Percentiles rank a stretch among this genome's conserved stretches.
These are phyloP conservation scores for Hypoxylon rickii DNA, from an alignment of 495 filamentous ascomycete species.

Conservation along the genomic window DNA sequence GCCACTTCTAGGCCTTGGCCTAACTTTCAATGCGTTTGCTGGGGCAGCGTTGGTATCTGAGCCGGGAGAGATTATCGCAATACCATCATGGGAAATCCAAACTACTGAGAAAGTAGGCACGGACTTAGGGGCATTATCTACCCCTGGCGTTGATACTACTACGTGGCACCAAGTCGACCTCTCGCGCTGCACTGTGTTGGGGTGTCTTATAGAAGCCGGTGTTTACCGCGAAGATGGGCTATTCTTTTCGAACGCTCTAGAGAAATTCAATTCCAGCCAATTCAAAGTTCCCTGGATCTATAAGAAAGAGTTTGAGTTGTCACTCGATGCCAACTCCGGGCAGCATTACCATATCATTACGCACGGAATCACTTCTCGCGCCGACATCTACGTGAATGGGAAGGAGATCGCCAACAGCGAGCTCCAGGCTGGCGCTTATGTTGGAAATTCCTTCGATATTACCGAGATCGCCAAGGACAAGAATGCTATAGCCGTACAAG, in stretches of 20 bases:
- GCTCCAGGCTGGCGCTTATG: constrained; percentile 61
- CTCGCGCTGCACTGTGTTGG: constrained; percentile 61
- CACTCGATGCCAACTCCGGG: constrained; percentile 40
- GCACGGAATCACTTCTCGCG: constrained; percentile 63
- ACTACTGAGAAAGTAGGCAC: constrained; percentile 46
- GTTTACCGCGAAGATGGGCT: constrained; percentile 60
- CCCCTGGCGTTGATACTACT: constrained; percentile 51
- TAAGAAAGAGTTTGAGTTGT: constrained; percentile 64
- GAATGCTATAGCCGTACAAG: constrained; percentile 59
- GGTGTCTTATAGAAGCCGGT: constrained; percentile 57
- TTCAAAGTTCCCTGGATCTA: constrained; percentile 66
- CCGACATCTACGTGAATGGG: constrained; percentile 66
- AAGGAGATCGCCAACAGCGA: constrained; percentile 51
- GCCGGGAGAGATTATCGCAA: constrained; percentile 47
- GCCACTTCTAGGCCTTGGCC: constrained; percentile 22
- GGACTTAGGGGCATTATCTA: constrained; percentile 51
- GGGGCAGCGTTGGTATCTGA: constrained; percentile 35
- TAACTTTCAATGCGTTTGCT: constrained; percentile 16
- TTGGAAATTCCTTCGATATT: constrained; percentile 59
- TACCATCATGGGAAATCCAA: constrained; percentile 63
- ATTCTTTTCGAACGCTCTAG: constrained; percentile 62
- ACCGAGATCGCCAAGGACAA: constrained; percentile 43
- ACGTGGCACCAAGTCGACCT: constrained; percentile 57
- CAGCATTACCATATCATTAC: constrained; percentile 59
- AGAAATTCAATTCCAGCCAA: constrained; percentile 46